Evolutionary conservation across 345 rosid genomes (phyloP).

Genomic region (Gossypium bickii): DNA sequence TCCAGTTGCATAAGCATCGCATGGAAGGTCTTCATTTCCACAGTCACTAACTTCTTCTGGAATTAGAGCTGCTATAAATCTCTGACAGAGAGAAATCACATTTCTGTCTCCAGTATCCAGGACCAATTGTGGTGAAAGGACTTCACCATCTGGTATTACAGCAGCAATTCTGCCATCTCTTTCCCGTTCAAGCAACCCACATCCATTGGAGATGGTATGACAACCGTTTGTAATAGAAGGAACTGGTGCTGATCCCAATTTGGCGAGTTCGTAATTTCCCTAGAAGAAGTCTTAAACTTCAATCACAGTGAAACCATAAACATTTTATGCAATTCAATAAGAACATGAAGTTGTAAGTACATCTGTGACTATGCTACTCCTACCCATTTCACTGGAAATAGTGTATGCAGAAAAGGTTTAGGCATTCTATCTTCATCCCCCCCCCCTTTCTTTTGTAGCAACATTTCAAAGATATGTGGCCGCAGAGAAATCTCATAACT

Average conservation of each 20-base stretch:
- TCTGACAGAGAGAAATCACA: slow-evolving; percentile 59
- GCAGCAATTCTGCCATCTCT: slow-evolving; percentile 23
- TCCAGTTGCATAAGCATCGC: slow-evolving; percentile 51
- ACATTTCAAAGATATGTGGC: not conserved
- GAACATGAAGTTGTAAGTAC: not conserved
- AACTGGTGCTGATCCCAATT: slow-evolving; percentile 18
- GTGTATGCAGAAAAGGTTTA: not conserved
- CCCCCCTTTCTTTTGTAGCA: not conserved
- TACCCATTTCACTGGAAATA: not conserved
- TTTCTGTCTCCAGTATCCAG: slow-evolving; percentile 34
- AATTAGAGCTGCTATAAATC: slow-evolving; percentile 79
- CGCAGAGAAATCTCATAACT: not conserved
- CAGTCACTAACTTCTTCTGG: slow-evolving; percentile 56
- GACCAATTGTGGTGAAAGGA: slow-evolving; percentile 29
- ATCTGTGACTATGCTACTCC: not conserved
- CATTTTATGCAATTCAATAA: not conserved
- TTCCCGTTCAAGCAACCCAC: slow-evolving; percentile 32
- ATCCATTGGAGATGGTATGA: slow-evolving; percentile 24
- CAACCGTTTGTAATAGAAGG: slow-evolving; percentile 27
- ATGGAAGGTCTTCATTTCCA: slow-evolving; percentile 45
- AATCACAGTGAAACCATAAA: not conserved
- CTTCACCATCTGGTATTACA: slow-evolving; percentile 27
- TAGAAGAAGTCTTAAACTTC: slow-evolving; percentile 27
- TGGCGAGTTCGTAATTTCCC: slow-evolving; percentile 35
- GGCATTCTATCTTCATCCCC: not conserved